Conservation (phyloP, 2,329 filamentous ascomycete genomes). For the Sclerotinia minor region DNA sequence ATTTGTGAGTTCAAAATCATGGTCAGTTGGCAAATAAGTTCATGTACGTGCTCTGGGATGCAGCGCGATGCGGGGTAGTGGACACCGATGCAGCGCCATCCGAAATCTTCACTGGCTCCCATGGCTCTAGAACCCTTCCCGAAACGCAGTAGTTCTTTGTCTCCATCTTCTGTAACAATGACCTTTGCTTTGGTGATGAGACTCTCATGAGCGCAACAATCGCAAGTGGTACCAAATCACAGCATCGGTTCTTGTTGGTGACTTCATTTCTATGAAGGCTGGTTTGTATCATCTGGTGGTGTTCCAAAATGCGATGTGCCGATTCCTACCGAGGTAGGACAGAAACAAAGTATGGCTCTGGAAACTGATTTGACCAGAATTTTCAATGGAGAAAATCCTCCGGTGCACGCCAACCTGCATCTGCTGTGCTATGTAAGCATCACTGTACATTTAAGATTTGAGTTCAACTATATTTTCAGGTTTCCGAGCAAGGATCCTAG, state of each 20-base stretch:
- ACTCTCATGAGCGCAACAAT: background rate
- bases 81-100: background rate
- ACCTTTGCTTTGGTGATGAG: background rate
- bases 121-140: background rate
- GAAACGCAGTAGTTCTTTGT: background rate
- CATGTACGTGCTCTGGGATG: background rate
- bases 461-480: background rate
- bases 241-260: background rate
- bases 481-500: background rate
- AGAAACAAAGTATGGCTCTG: background rate
- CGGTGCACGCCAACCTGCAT: constrained; percentile 10
- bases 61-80: constrained; percentile 21
- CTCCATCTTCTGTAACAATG: background rate
- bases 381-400: background rate
- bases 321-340: constrained; percentile 17
- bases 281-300: background rate
- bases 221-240: background rate
- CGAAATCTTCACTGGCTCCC: background rate
- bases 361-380: background rate
- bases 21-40: constrained; percentile 4
- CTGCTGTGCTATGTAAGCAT: constrained; percentile 19
- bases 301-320: constrained; percentile 4
- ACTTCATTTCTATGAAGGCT: background rate
- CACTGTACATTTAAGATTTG: background rate
- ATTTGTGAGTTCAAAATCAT: constrained; percentile 7